These are phyloP conservation scores for Monosporozyma servazzii DNA, from an alignment of 805 yeast genomes.

Conservation along the genomic window DNA sequence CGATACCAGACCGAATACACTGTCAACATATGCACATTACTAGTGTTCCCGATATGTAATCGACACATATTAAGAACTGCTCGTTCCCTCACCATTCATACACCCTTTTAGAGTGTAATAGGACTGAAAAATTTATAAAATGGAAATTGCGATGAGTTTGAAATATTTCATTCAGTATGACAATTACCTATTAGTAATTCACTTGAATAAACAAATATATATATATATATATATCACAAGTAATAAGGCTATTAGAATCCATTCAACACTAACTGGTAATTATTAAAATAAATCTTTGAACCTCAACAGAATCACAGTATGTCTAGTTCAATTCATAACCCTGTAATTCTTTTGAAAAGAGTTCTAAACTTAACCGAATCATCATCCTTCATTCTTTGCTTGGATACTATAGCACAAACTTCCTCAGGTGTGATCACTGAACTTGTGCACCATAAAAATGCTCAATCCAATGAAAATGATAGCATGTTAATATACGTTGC, in stretches of 20 bases:
- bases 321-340: conserved; percentile 32
- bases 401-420: conserved; percentile 67
- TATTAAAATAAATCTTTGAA: too few relatives aligned
- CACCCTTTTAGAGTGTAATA: background rate
- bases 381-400: conserved; percentile 61
- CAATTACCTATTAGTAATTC: background rate
- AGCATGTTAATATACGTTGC: conserved; percentile 45
- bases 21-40: background rate
- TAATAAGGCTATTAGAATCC: background rate
- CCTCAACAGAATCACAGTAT: conserved; percentile 8
- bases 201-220: background rate
- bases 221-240: background rate
- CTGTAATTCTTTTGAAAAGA: conserved; percentile 55
- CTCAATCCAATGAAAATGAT: conserved; percentile 10
- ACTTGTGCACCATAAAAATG: conserved; percentile 36
- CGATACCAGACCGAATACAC: background rate
- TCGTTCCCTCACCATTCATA: background rate
- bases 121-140: background rate
- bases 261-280: too few relatives aligned
- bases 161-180: background rate
- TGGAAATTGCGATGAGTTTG: background rate
- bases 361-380: conserved; percentile 60
- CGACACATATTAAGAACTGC: background rate
- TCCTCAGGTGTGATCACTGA: conserved; percentile 50
- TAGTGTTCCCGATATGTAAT: background rate